Percentiles rank a stretch among this genome's conserved stretches.
phyloP scores from a whole-genome alignment of 108 stramenopile species.

The Aureococcus anophagefferens region DNA sequence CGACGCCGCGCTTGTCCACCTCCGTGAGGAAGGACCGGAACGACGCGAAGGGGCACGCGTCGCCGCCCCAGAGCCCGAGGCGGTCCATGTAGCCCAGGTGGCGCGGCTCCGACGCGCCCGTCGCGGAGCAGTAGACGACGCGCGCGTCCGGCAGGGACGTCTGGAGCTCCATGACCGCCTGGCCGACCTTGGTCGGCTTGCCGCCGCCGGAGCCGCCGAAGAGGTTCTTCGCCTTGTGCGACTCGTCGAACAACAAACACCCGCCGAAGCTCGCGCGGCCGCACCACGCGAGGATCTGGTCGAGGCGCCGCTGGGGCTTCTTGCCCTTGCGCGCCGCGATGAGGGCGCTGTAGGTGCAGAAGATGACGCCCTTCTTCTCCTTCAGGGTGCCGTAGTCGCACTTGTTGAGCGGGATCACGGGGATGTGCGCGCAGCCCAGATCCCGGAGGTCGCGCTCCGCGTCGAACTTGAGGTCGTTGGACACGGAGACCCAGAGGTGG shows the following conservation, averaged over 20 bases:
- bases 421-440: slow-evolving; percentile 23
- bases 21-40: slow-evolving; percentile 45
- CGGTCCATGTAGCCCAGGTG: slow-evolving; percentile 65
- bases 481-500: slow-evolving; percentile 43
- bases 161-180: slow-evolving; percentile 33
- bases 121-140: slow-evolving; percentile 36
- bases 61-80: slow-evolving; percentile 54
- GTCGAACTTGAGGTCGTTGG: slow-evolving; percentile 40
- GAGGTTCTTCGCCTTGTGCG: slow-evolving; percentile 42
- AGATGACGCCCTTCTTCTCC: slow-evolving; percentile 28
- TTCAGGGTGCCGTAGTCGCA: no score
- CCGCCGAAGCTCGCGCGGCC: slow-evolving; percentile 38
- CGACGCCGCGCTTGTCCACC: slow-evolving; percentile 41
- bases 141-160: slow-evolving; percentile 31
- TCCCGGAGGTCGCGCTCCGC: slow-evolving; percentile 45
- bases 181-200: slow-evolving; percentile 19
- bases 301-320: slow-evolving; percentile 23
- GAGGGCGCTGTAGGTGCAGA: slow-evolving; percentile 24
- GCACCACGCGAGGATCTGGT: slow-evolving; percentile 43
- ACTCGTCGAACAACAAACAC: slow-evolving; percentile 43
- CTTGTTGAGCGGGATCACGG: slow-evolving; percentile 33
- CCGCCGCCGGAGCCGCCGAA: slow-evolving; percentile 27
- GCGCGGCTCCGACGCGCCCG: slow-evolving; percentile 46
- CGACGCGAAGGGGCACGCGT: slow-evolving; percentile 33
- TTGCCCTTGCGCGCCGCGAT: slow-evolving; percentile 1